These are phyloP conservation scores for Gigaspora rosea DNA, from an alignment of 192 early-diverging fungal species.

Conservation along the genomic window DNA sequence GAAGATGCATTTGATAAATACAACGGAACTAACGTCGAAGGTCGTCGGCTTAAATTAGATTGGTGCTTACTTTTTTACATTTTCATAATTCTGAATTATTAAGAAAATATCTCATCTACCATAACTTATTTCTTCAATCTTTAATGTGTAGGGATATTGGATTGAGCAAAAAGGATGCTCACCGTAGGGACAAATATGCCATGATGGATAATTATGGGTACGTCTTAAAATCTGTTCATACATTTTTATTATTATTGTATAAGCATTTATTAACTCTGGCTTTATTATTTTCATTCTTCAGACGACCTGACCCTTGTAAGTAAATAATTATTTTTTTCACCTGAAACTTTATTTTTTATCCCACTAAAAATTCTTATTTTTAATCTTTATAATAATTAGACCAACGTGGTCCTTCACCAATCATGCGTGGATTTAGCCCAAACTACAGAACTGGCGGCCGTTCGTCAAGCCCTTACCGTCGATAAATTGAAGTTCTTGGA, in stretches of 20 bases:
- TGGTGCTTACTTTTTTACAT: slow-evolving; percentile 42
- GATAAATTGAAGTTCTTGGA: slow-evolving; percentile 5
- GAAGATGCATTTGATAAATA: slow-evolving; percentile 67
- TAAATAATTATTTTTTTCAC: background rate
- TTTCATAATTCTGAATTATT: background rate
- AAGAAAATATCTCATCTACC: background rate
- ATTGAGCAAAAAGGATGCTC: slow-evolving; percentile 24
- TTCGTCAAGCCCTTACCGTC: slow-evolving; percentile 33
- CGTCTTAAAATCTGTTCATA: background rate
- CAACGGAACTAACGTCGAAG: slow-evolving; percentile 59
- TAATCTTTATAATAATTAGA: slow-evolving; percentile 1
- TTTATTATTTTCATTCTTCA: background rate
- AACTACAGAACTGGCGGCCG: slow-evolving; percentile 29
- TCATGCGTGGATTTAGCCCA: slow-evolving; percentile 30
- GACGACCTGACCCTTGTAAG: slow-evolving; percentile 32
- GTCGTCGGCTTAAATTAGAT: slow-evolving; percentile 56
- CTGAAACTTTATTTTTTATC: background rate
- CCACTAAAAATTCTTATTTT: background rate
- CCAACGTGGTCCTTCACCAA: slow-evolving; percentile 25
- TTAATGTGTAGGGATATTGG: slow-evolving; percentile 27
- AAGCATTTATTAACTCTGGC: background rate
- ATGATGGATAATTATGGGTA: slow-evolving; percentile 19
- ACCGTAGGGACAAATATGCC: slow-evolving; percentile 30
- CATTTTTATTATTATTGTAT: too few relatives aligned
- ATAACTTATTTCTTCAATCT: background rate